These are phyloP conservation scores for Periconia sp. DNA, from an alignment of 2,329 filamentous ascomycete species.

Conservation along the genomic window DNA sequence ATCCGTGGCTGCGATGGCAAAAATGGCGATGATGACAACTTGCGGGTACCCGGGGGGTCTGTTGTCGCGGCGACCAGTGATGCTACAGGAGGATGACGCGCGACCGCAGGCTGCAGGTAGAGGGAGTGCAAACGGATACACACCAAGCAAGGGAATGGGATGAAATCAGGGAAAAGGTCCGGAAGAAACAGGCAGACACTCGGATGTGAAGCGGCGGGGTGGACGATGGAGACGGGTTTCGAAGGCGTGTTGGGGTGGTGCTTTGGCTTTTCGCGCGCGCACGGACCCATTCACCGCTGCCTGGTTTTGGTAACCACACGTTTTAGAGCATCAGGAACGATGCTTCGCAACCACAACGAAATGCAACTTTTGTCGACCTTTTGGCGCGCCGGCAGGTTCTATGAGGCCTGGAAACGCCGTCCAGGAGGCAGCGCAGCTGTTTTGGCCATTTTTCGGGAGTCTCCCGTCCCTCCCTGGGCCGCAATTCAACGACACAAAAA, in stretches of 20 bases:
- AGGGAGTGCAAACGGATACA: slow-evolving; percentile 11
- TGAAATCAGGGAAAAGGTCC: neutral
- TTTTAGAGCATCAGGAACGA: slow-evolving; percentile 4
- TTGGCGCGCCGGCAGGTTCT: slow-evolving; percentile 1
- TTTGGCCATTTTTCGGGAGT: slow-evolving; percentile 37
- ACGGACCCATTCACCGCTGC: slow-evolving; percentile 10
- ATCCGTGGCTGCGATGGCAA: slow-evolving; percentile 24
- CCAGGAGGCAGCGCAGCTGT: slow-evolving; percentile 1
- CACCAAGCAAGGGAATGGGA: neutral
- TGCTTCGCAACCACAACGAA: slow-evolving; percentile 9
- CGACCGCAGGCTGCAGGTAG: slow-evolving; percentile 20
- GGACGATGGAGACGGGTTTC: slow-evolving; percentile 2
- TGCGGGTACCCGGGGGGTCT: slow-evolving; percentile 22
- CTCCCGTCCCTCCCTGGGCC: slow-evolving; percentile 17
- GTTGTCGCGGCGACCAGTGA: slow-evolving; percentile 31
- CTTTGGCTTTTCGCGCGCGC: neutral
- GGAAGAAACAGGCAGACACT: slow-evolving; percentile 2
- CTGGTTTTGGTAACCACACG: neutral
- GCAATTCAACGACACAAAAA: slow-evolving; percentile 19
- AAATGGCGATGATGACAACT: slow-evolving; percentile 24
- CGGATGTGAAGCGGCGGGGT: slow-evolving; percentile 5
- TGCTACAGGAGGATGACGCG: slow-evolving; percentile 17
- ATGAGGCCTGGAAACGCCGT: slow-evolving; percentile 5
- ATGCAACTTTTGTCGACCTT: slow-evolving; percentile 9
- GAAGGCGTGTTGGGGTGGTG: neutral